Evolutionary conservation across 1,284 basidiomycete genomes (phyloP).

Genomic region (Cryptococcus sp.): DNA sequence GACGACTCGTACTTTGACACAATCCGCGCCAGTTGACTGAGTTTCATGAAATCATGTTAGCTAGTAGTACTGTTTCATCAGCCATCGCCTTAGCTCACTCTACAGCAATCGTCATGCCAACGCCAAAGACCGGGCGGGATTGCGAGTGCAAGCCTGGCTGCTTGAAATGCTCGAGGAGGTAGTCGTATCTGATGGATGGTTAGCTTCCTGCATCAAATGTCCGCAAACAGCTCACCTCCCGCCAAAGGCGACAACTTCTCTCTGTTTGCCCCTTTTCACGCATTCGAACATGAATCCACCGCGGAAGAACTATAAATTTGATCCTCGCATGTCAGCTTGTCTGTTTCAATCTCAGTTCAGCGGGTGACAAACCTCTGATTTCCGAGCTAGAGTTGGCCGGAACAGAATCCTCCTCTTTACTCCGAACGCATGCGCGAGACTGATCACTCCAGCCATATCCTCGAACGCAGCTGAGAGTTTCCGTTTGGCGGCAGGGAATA

Average conservation of each 20-base stretch:
- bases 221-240: slow-evolving; percentile 42
- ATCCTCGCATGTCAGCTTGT: slow-evolving; percentile 4
- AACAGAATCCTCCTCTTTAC: slow-evolving; percentile 56
- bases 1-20: slow-evolving; percentile 54
- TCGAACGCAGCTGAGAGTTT: slow-evolving; percentile 50
- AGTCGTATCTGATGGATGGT: slow-evolving; percentile 55
- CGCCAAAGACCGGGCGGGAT: slow-evolving; percentile 52
- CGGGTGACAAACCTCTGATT: slow-evolving; percentile 36
- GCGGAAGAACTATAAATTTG: slow-evolving; percentile 51
- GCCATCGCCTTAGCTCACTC: slow-evolving; percentile 52
- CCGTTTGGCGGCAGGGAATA: slow-evolving; percentile 29
- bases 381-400: slow-evolving; percentile 51
- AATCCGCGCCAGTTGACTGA: slow-evolving; percentile 54
- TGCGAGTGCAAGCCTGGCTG: slow-evolving; percentile 45
- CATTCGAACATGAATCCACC: slow-evolving; percentile 60
- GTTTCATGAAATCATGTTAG: background rate
- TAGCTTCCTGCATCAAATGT: slow-evolving; percentile 9
- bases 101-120: slow-evolving; percentile 58
- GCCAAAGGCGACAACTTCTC: slow-evolving; percentile 57
- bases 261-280: slow-evolving; percentile 53
- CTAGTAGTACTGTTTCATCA: background rate
- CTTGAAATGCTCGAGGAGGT: slow-evolving; percentile 57
- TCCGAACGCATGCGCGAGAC: slow-evolving; percentile 54
- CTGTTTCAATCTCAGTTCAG: too few species aligned
- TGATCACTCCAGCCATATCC: slow-evolving; percentile 53